Conservation (phyloP, 2,329 filamentous ascomycete genomes). For the Fusarium camptoceras region DNA sequence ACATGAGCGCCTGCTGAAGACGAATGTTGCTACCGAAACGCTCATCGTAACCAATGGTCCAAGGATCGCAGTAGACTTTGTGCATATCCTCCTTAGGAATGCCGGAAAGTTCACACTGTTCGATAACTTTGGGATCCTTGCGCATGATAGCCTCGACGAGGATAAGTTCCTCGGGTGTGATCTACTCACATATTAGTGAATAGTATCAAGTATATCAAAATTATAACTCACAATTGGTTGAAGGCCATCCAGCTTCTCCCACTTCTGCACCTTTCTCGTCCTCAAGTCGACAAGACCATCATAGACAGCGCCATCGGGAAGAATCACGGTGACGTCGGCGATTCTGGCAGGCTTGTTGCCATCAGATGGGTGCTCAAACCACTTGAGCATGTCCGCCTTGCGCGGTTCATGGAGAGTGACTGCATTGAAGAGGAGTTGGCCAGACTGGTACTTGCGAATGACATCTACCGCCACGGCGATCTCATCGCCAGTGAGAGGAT, state of each 20-base stretch:
- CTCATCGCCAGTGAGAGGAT: constrained; percentile 72
- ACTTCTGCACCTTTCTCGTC: constrained; percentile 74
- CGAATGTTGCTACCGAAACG: constrained; percentile 82
- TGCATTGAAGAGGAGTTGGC: constrained; percentile 84
- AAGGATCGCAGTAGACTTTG: constrained; percentile 96
- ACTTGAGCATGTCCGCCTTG: constrained; percentile 84
- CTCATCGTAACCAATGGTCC: constrained; percentile 96
- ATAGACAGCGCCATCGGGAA: constrained; percentile 80
- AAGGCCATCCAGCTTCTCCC: constrained; percentile 79
- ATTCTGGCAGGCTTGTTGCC: constrained; percentile 74
- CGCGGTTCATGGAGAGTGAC: constrained; percentile 86
- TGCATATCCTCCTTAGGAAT: constrained; percentile 87
- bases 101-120: constrained; percentile 87
- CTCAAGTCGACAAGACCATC: constrained; percentile 84
- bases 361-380: constrained; percentile 74
- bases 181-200: constrained; percentile 61
- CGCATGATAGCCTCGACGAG: constrained; percentile 81
- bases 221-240: constrained; percentile 76
- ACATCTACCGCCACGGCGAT: constrained; percentile 72
- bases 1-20: constrained; percentile 94
- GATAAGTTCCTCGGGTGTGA: constrained; percentile 91
- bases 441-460: constrained; percentile 73
- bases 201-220: neutral
- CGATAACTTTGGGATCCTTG: constrained; percentile 86
- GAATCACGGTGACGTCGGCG: constrained; percentile 87